Percentiles rank a stretch among this genome's conserved stretches.
phyloP scores from a whole-genome alignment of 768 basidiomycete genomes.

The Flagelloscypha sp. region DNA sequence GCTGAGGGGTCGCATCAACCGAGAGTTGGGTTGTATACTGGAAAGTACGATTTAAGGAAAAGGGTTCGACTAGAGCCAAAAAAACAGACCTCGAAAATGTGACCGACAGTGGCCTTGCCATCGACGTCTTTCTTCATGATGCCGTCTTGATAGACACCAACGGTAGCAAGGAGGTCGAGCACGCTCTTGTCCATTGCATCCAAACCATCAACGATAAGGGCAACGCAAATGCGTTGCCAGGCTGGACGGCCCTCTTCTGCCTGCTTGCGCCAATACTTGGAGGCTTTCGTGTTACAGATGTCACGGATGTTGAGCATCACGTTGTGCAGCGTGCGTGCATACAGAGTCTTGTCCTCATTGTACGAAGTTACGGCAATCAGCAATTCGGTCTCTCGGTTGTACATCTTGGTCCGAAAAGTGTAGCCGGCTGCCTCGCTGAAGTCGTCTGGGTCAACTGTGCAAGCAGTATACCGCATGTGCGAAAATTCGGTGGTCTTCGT shows the following conservation, averaged over 20 bases:
- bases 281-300: constrained; percentile 93
- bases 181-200: constrained; percentile 95
- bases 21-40: constrained; percentile 97
- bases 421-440: constrained; percentile 75
- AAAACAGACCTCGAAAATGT: constrained; percentile 79
- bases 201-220: constrained; percentile 87
- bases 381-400: constrained; percentile 85
- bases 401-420: constrained; percentile 75
- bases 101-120: constrained; percentile 82
- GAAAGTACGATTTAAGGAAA: constrained; percentile 5
- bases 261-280: constrained; percentile 80
- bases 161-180: constrained; percentile 78
- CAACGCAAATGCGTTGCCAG: constrained; percentile 90
- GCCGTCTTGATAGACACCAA: constrained; percentile 92
- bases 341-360: constrained; percentile 90
- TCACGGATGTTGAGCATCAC: constrained; percentile 98
- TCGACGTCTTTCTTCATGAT: constrained; percentile 92
- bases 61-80: neutral
- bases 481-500: constrained; percentile 84
- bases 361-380: constrained; percentile 92
- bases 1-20: constrained; percentile 81
- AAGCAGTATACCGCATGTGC: constrained; percentile 95
- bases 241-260: constrained; percentile 78
- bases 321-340: constrained; percentile 85
- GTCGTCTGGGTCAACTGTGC: constrained; percentile 87